These are phyloP conservation scores for Mycena citricolor DNA, from an alignment of 1,284 basidiomycete genomes.

Conservation along the genomic window DNA sequence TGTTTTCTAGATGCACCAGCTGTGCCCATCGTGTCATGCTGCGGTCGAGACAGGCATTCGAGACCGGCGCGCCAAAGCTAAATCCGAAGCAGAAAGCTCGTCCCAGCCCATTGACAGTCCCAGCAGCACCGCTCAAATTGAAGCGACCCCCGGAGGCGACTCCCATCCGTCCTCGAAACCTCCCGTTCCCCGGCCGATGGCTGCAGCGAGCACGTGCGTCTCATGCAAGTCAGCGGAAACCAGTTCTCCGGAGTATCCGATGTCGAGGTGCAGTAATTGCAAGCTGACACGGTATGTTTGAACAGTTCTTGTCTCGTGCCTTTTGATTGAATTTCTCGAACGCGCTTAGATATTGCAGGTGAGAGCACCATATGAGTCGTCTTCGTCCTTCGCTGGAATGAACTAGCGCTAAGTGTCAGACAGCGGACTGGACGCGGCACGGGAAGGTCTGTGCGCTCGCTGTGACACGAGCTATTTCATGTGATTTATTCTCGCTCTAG, in stretches of 20 bases:
- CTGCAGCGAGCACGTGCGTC: conserved; percentile 8
- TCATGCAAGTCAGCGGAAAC: conserved; percentile 18
- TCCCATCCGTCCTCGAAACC: conserved; percentile 1
- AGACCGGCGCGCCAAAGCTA: conserved; percentile 6
- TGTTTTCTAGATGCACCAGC: conserved; percentile 15
- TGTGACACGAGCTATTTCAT: background rate
- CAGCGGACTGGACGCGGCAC: conserved; percentile 18
- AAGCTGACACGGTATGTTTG: conserved; percentile 9
- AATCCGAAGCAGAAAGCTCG: no score
- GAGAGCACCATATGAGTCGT: background rate
- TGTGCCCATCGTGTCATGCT: conserved; percentile 16
- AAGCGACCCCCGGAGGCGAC: no score
- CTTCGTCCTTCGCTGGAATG: no score
- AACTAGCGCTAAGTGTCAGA: conserved; percentile 14
- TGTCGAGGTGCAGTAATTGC: conserved; percentile 16
- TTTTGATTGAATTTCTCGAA: background rate
- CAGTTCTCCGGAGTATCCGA: conserved; percentile 1
- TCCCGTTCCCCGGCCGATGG: background rate
- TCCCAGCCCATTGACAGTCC: no score
- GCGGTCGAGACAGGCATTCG: conserved; percentile 8
- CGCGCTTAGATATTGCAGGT: conserved; percentile 22
- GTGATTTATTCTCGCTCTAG: background rate
- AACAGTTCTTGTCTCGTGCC: background rate
- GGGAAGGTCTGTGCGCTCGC: conserved; percentile 9
- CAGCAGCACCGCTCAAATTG: no score